Evolutionary conservation across 495 filamentous ascomycete genomes (phyloP), one percentile per base, ranked within the genome.

Genomic region (Terfezia boudieri): DNA sequence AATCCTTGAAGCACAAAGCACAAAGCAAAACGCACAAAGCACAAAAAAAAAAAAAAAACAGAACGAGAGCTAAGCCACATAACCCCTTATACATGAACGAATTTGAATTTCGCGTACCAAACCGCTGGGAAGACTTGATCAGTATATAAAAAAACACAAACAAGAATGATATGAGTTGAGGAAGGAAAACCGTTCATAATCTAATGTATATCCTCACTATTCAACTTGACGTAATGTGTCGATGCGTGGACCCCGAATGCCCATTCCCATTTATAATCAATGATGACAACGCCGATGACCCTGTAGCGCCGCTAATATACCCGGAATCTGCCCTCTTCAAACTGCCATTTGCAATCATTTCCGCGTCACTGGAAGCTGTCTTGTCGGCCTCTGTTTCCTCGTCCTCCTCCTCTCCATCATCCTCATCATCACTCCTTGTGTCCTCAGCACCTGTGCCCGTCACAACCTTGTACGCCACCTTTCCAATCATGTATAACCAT

Each of bases 401-500:
- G 37, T 77, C 70, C 2, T 73, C 72, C 16, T 78, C 75, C 23
- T 76, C 74, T 20, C 73, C 79, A 46, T 77, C 81, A 23, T 69
- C 83, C 62, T 95, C 89, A 57, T 86, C 86, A 58, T 94, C 88
- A 64, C 84, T 92, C 51, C 89, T 79, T 35, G 75, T 74, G 61
- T 96, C 89, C 53, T 93, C 89, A 23, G 89, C 87, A 32, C 76
- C 73, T n/a, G 76, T 74, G 26, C 85, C 86, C 50, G 70, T 75
- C 16, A 95, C 60, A 2, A 94, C 83, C 36, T 76, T 77, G 52
- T 78, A 69, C 17, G 86, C 88, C 1, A 96, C 83, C 26, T 76
- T 74, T 32, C 85, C 62, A 61, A 95, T 93, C 79, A 94, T 82
- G 60, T 70, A 75, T 65, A 95, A 92, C 89, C 89, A 96, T 60